Base-by-base conservation (phyloP, 306 rosid genomes). In the Lathyrus sativus region DNA sequence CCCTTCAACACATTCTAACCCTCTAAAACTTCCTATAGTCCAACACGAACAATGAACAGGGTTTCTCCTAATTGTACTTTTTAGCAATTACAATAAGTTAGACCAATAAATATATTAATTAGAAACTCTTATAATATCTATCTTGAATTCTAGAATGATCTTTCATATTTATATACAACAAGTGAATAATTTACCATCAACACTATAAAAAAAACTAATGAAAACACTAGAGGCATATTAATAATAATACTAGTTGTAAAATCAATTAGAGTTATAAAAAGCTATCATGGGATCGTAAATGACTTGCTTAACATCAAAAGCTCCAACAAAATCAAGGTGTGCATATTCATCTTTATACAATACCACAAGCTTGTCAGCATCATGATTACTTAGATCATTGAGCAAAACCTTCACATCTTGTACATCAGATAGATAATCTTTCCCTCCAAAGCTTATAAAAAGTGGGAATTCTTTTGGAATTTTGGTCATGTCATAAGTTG, bases 391-490 rank as follows among this genome's bases (percentile, higher is more conserved):
- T 41, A 89, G 89, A 66, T 67, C 71, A 26, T 65, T 65, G 7
- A 89, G 79, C 77, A 89, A 84, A 57, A 65, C 17, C 13, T 67
- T 65, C 51, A 85, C 93, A 50, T 82, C 96, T 1, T 81, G 63
- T 39, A 72, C 84, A 45, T 85, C 88, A 5, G 89, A 72, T 13
- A 85, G 57, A 17, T 17, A 4, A 46, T 90, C 96, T 0, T 24
- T 24, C 8, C 86, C 86, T 75, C 96, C 95, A 53, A 82, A 65
- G 57, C 66, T 43, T 0, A 84, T 22, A 57, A 87, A 82, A 69
- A 87, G 88, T 63, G 88, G 93, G 26, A 90, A 56, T 35, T 85
- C 77, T 2, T 83, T 83, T 39, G 88, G 86, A 53, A 89, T 83
- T 79, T 11, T 63, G 1, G 75, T 35, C 83, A 87, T 65, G 72